Base-by-base conservation (phyloP, 2,329 filamentous ascomycete genomes). In the Colletotrichum ledebouriae region DNA sequence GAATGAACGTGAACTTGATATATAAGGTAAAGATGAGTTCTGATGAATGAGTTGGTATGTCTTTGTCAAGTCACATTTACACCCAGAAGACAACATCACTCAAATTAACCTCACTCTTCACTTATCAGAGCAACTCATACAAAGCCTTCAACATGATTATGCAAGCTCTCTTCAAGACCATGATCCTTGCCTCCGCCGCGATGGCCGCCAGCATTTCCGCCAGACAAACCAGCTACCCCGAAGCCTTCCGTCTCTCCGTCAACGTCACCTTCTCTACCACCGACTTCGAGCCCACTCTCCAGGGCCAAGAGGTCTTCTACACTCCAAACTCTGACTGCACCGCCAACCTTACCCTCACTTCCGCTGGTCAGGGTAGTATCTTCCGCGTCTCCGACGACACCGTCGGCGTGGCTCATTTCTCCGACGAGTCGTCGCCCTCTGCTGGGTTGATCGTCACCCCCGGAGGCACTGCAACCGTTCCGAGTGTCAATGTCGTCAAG, bases 291-390 rank as follows among this genome's bases (percentile, higher is more conserved):
- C 60, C 60, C 50, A 57, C 41, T 13, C 13, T 63, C 41, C 60
- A 63, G 29, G 60, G 60, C 42, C 60, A 63, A 22, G 60, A 57
- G 17, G 41, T 63, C 42, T 13, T 50, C 11, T 63, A 57, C 50
- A 46, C 33, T 2, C 41, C 60, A 13, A 57, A 25, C n/a, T 29
- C 17, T 17, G 60, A 29, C 50, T 63, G 60, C 29, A 37, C 9
- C 15, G 60, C 52, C 29, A 22, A 56, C 5, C 0, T 39, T 1
- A 47, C 42, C 33, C 41, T 59, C 11, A 34, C 33, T 10, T 13
- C 57, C 12, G 33, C 57, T 13, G 57, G 44, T 11, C 46, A 49
- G 44, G 57, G 57, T 13, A n/a, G 44, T 20, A n/a, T 10, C 17
- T 59, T 59, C 2, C 22, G 37, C 20, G 22, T 44, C 13, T 29